Conservation (phyloP, 192 early-diverging fungal species). For the Rhizophagus sp. region DNA sequence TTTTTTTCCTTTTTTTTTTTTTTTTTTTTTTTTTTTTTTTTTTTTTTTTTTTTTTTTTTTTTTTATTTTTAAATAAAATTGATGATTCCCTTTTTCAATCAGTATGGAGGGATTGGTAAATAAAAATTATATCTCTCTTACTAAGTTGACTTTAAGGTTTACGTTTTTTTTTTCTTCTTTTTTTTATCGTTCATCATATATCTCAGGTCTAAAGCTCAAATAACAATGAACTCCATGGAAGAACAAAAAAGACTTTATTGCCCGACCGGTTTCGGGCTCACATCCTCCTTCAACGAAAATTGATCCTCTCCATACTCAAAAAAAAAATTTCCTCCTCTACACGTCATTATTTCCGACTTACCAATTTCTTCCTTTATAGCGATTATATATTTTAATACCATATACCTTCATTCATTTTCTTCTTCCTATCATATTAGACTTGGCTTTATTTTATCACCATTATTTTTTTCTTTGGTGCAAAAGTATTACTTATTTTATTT, state of each 20-base stretch:
- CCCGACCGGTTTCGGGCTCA: slow-evolving; percentile 17
- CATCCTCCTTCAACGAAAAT: not conserved
- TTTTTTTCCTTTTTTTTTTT: no score
- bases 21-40: no score
- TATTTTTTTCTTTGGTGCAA: no score
- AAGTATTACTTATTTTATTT: no score
- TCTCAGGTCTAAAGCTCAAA: not conserved
- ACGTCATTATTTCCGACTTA: no score
- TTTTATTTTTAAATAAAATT: not conserved
- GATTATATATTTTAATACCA: no score
- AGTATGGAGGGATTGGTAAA: slow-evolving; percentile 17
- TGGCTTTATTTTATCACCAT: no score
- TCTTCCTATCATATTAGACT: no score
- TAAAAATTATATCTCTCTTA: not conserved
- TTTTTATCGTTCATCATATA: not conserved
- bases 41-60: no score
- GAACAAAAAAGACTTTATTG: not conserved
- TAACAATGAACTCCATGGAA: not conserved
- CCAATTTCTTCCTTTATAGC: no score
- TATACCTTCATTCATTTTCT: no score
- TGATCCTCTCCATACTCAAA: not conserved
- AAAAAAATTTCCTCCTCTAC: not conserved
- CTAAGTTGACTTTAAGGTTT: slow-evolving; percentile 6
- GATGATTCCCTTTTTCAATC: not conserved
- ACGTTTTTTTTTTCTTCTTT: not conserved